A percentile compares a stretch with the other conserved stretches of the same genome.
These are phyloP conservation scores for Fusarium sp. DNA, from an alignment of 2,329 filamentous ascomycete genomes.

Conservation along the genomic window DNA sequence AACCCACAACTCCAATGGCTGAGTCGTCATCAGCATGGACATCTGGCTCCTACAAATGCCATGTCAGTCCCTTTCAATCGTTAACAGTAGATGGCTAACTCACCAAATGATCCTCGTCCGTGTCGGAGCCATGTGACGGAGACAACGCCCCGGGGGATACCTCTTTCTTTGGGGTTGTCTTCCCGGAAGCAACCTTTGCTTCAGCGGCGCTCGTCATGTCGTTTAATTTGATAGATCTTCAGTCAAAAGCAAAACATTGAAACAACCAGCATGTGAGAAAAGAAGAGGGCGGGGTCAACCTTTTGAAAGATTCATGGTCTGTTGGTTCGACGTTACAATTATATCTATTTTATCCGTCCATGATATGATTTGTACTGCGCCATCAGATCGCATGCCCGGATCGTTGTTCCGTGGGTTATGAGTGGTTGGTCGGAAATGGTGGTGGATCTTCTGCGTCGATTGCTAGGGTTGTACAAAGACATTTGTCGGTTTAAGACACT, in stretches of 20 bases:
- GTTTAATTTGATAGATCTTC: neutral
- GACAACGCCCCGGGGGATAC: rapidly evolving
- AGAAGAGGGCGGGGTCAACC: neutral
- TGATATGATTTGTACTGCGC: neutral
- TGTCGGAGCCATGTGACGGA: rapidly evolving
- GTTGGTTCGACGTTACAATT: neutral
- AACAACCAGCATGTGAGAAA: too few relatives aligned
- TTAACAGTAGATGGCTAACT: too few relatives aligned
- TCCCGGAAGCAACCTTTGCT: rapidly evolving
- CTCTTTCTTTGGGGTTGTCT: rapidly evolving
- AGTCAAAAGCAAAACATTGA: too few relatives aligned
- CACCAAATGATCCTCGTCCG: rapidly evolving
- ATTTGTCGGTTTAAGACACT: neutral
- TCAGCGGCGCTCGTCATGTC: neutral
- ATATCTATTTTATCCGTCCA: neutral
- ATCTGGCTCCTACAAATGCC: slow-evolving; percentile 11
- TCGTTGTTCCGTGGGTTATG: rapidly evolving
- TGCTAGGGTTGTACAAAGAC: rapidly evolving
- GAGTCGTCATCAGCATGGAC: neutral
- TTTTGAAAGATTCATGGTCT: neutral
- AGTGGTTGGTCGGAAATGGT: neutral
- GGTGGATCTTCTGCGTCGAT: neutral
- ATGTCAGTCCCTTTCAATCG: too few relatives aligned
- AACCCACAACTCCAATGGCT: neutral
- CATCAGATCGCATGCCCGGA: neutral